phyloP scores from a whole-genome alignment of 1,139 yeast species.

The Keqinozyma sinolaborantium region DNA sequence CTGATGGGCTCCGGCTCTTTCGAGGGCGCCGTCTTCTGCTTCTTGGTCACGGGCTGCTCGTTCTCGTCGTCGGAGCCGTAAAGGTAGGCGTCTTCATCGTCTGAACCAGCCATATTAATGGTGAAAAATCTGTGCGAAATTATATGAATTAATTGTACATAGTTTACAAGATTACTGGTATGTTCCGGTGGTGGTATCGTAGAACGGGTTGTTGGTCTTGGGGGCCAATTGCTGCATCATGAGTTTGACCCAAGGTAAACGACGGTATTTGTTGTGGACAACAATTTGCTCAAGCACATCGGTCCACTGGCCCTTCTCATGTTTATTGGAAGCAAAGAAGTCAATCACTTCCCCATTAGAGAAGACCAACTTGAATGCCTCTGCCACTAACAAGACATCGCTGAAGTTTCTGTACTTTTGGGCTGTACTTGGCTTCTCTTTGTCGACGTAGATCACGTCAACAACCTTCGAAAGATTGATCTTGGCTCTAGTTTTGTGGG shows the following conservation, averaged over 20 bases:
- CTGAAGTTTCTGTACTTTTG: slow-evolving; percentile 53
- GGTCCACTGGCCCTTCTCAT: slow-evolving; percentile 59
- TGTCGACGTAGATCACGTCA: slow-evolving; percentile 50
- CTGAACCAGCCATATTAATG: slow-evolving; percentile 28
- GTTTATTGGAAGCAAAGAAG: slow-evolving; percentile 61
- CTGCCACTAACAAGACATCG: slow-evolving; percentile 58
- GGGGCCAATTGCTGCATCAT: slow-evolving; percentile 24
- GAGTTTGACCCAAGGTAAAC: slow-evolving; percentile 70
- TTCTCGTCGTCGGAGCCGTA: slow-evolving; percentile 67
- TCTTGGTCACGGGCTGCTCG: slow-evolving; percentile 16
- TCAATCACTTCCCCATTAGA: slow-evolving; percentile 68
- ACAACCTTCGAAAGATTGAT: slow-evolving; percentile 62
- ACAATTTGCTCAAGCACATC: slow-evolving; percentile 49
- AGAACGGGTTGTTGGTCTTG: slow-evolving; percentile 14
- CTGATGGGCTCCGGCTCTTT: slow-evolving; percentile 1
- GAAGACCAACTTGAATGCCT: slow-evolving; percentile 61
- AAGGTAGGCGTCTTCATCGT: slow-evolving; percentile 81
- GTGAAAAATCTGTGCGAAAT: neutral
- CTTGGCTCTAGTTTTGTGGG: slow-evolving; percentile 61
- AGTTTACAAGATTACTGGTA: neutral
- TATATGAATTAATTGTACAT: neutral
- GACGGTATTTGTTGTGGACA: slow-evolving; percentile 48
- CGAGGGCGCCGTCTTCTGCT: slow-evolving; percentile 11
- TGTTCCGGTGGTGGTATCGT: slow-evolving; percentile 2
- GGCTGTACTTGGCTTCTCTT: slow-evolving; percentile 31